A percentile compares a stretch with the other conserved stretches of the same genome.
These are phyloP conservation scores for Lipomyces orientalis DNA, from an alignment of 805 yeast species.

Conservation along the genomic window DNA sequence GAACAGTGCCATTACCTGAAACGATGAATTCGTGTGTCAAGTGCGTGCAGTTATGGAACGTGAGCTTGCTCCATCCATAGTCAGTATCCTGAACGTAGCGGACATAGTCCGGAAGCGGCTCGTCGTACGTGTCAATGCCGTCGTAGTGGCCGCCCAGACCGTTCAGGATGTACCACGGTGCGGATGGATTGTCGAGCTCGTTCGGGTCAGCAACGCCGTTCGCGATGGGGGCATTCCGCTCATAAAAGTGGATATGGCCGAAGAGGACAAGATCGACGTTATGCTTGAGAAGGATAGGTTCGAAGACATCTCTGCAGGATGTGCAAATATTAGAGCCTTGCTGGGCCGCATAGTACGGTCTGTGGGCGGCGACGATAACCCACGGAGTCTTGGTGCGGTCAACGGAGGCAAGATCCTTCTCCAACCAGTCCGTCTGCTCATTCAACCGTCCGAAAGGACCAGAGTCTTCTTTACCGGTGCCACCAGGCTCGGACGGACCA, in stretches of 20 bases:
- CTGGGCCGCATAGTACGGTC: conserved; percentile 42
- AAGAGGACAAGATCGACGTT: conserved; percentile 40
- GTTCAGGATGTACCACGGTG: conserved; percentile 43
- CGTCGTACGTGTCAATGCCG: conserved; percentile 36
- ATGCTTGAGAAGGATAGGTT: conserved; percentile 34
- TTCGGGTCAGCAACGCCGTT: conserved; percentile 39
- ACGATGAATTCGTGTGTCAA: conserved; percentile 44
- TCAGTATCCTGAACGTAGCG: conserved; percentile 14
- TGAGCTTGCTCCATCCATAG: conserved; percentile 43
- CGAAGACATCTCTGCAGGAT: conserved; percentile 36
- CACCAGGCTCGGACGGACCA: conserved; percentile 18
- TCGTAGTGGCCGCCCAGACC: conserved; percentile 44
- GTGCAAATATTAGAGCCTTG: background rate
- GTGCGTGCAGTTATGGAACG: conserved; percentile 45
- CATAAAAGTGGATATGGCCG: conserved; percentile 42
- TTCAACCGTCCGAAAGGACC: conserved; percentile 33
- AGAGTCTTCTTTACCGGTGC: conserved; percentile 1
- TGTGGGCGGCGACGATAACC: conserved; percentile 42
- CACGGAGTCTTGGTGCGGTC: conserved; percentile 42
- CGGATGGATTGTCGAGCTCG: conserved; percentile 40
- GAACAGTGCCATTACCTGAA: conserved; percentile 38
- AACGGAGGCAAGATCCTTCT: conserved; percentile 39
- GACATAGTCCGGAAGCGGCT: background rate
- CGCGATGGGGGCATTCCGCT: conserved; percentile 37
- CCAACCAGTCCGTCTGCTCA: conserved; percentile 42